Evolutionary conservation across 345 rosid species (phyloP).

Genomic region (Salix brachista): DNA sequence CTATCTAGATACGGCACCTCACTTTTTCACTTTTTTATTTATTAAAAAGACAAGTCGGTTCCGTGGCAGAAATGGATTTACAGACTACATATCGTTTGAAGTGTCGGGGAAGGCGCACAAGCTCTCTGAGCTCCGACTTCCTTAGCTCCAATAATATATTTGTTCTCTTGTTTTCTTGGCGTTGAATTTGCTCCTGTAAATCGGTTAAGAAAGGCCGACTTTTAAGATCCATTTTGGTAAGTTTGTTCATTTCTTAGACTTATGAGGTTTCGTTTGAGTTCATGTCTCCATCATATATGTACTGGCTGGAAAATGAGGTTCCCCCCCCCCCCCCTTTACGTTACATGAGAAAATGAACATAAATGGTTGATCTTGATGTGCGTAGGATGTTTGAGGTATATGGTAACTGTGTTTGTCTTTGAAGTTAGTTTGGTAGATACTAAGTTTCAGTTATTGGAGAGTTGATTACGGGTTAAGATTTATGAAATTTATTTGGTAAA

Average conservation of each 20-base stretch:
- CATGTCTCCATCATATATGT: background rate
- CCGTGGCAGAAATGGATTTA: background rate
- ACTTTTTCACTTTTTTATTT: background rate
- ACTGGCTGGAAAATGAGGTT: background rate
- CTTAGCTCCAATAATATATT: background rate
- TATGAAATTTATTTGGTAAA: background rate
- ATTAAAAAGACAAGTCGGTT: background rate
- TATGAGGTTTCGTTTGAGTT: background rate
- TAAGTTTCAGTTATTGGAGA: background rate
- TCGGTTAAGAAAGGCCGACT: background rate
- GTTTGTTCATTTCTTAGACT: background rate
- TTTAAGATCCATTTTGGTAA: background rate
- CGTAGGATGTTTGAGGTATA: background rate
- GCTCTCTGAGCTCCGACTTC: background rate
- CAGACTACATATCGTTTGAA: background rate
- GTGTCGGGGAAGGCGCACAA: background rate
- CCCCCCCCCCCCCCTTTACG: background rate
- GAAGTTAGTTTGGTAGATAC: background rate
- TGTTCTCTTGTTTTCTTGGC: background rate
- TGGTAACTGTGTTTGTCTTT: background rate
- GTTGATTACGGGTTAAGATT: background rate
- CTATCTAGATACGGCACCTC: background rate
- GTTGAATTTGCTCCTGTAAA: background rate
- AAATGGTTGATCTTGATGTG: background rate
- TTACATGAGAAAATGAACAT: background rate